Base-by-base conservation (phyloP, 2,329 filamentous ascomycete genomes). In the Aspergillus sp. region DNA sequence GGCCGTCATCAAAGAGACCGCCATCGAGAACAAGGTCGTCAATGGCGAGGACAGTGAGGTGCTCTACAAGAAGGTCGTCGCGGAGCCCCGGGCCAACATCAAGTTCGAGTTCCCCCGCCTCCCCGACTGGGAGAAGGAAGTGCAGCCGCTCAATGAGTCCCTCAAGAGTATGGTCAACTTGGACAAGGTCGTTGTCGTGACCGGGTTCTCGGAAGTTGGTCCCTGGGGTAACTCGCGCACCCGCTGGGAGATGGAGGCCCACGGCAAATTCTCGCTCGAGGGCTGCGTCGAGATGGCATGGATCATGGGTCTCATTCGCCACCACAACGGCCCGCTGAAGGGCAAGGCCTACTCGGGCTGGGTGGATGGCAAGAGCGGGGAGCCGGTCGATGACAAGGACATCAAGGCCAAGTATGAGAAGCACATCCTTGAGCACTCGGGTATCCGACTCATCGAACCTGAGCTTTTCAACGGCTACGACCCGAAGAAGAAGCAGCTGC, bases 241-340 rank as follows among this genome's bases (percentile, higher is more conserved):
- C 41, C 83, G 93, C 52, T 98, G 93, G 93, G 93, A 98, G 75
- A 98, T 98, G 91, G 93, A 98, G 69, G 90, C 93, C 1, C 83
- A 90, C 57, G 93, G 93, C 64, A 81, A 95, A 63, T 98, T 98
- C 74, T 97, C 93, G 6, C 81, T 98, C 9, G 94, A 98, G 70
- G 93, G 93, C 29, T 97, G 93, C 62, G 85, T 98, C 50, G 93
- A 98, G 72, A 98, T 98, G 93, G 90, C 93, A 30, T 98, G 93
- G 93, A 88, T 98, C 69, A 98, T 97, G 91, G 93, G 93, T 63
- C 82, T 97, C 50, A 97, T 98, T 75, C 96, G 91, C 78, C 94
- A 98, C 70, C 88, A 95, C 76, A 97, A 97, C 59, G 93, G 93
- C 12, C 83, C 85, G 30, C 81, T 98, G 67, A 98, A 98, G 76